A percentile compares a stretch with the other conserved stretches of the same genome.
These are phyloP conservation scores for Talaromyces sp. DNA, from an alignment of 2,329 filamentous ascomycete genomes.

Conservation along the genomic window DNA sequence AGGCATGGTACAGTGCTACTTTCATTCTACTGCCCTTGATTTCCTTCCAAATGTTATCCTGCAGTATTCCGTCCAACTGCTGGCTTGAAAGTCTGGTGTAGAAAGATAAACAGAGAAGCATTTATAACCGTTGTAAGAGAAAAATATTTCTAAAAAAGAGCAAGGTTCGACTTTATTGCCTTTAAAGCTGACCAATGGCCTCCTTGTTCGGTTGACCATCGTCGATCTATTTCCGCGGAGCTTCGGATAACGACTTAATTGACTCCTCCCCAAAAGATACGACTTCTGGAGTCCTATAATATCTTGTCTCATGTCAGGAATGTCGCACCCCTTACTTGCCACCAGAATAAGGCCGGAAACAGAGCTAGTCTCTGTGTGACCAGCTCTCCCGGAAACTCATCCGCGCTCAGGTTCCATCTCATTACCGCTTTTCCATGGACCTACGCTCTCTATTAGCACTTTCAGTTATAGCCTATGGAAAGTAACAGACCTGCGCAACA, in stretches of 20 bases:
- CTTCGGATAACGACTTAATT: neutral
- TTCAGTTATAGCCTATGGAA: neutral
- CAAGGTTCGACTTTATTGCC: neutral
- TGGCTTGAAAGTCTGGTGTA: neutral
- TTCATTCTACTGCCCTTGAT: neutral
- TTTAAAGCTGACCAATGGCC: neutral
- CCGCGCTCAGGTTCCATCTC: neutral
- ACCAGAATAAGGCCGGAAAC: neutral
- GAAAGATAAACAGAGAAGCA: neutral
- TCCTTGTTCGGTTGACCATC: neutral
- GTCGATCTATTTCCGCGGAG: neutral
- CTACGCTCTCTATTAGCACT: neutral
- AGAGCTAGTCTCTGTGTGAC: neutral
- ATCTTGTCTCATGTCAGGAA: neutral
- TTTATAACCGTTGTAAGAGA: neutral
- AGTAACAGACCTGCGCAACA: neutral
- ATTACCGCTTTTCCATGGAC: neutral
- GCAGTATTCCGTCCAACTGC: neutral
- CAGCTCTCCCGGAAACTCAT: neutral
- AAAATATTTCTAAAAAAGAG: neutral
- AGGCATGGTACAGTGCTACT: too few species aligned
- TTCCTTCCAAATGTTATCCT: neutral
- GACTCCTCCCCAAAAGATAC: neutral
- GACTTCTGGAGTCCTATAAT: neutral
- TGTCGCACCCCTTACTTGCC: neutral